Evolutionary conservation across 1,284 basidiomycete species (phyloP), one percentile per base, ranked within the genome.

Genomic region (Porogramme epimiltina): DNA sequence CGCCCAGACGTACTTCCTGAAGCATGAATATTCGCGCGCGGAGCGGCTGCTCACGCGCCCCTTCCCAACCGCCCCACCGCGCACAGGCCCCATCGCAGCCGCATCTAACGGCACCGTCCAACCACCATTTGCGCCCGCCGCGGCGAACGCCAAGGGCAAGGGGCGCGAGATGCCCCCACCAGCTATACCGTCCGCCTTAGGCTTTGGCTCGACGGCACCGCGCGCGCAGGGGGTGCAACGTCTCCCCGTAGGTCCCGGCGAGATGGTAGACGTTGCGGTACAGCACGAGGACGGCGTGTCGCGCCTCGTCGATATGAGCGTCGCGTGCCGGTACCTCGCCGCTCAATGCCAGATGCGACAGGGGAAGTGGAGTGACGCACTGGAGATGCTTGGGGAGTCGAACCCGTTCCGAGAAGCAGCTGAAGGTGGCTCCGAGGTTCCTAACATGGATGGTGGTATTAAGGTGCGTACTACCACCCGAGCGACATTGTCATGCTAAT

Each of bases 1-100:
- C 16, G 96, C 97, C 1, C 96, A 99, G 69, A 93, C 92, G 0
- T 95, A 95, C 73, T 99, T 98, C 69, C 86, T 95, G 72, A 95
- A 91, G 4, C 89, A 95, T 60, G 93, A 98, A 60, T 99, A 96
- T 70, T 88, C 92, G 6, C 90, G 95, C 36, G 95, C 97, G 1
- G 95, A 98, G 69, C 84, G 91, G 43, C 79, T 99, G 18, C 81
- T 99, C 39, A 93, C 89, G 0, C 82, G 91, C 24, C 91, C 93
- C 0, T 91, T 94, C 66, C 77, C 77, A 24, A 78, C 71, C 45
- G 68, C 71, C 39, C 75, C 77, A 3, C 76, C 81, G 8, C 72
- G 75, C 51, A 58, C 63, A 6, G 68, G 73, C 2, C 63, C 71
- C 9, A 54, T 71, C 3, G 66, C 67, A 24, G 62, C 68, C 13